phyloP scores from a whole-genome alignment of 2,329 filamentous ascomycete genomes.

The Coniella vitis region DNA sequence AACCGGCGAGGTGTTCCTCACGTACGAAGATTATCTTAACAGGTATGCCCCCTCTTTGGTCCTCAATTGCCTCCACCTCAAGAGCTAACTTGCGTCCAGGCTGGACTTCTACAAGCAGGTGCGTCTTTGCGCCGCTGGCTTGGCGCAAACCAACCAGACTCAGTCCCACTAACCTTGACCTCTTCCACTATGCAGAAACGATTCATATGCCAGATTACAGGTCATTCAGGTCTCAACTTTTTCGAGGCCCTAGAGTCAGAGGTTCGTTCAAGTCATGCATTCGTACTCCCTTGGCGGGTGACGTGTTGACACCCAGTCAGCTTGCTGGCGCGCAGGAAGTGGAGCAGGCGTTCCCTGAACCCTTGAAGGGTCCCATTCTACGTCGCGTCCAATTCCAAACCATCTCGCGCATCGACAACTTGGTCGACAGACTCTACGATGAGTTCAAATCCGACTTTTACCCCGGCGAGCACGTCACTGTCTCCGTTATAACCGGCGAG shows the following conservation, averaged over 20 bases:
- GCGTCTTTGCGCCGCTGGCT: conserved; percentile 23
- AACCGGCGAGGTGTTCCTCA: conserved; percentile 83
- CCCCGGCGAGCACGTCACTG: conserved; percentile 76
- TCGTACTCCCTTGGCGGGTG: background rate
- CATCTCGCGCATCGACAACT: conserved; percentile 79
- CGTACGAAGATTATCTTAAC: conserved; percentile 80
- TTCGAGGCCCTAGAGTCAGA: conserved; percentile 90
- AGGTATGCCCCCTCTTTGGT: conserved; percentile 52
- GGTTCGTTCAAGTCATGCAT: conserved; percentile 44
- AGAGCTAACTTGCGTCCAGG: conserved; percentile 41
- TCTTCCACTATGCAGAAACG: conserved; percentile 49
- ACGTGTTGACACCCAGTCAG: conserved; percentile 36
- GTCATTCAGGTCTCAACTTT: conserved; percentile 83
- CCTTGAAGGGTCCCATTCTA: conserved; percentile 83
- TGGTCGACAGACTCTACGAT: conserved; percentile 61
- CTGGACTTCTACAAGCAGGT: conserved; percentile 94
- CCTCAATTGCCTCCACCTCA: background rate
- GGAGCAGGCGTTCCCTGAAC: conserved; percentile 84
- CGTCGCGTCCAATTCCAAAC: conserved; percentile 88
- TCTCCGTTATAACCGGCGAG: conserved; percentile 62
- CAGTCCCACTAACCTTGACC: conserved; percentile 11
- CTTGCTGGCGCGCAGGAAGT: conserved; percentile 78
- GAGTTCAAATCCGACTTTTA: conserved; percentile 89
- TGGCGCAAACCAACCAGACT: background rate
- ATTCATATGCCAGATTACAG: conserved; percentile 94